Evolutionary conservation across 306 rosid genomes (phyloP).

Genomic region (Rosa multiflora): DNA sequence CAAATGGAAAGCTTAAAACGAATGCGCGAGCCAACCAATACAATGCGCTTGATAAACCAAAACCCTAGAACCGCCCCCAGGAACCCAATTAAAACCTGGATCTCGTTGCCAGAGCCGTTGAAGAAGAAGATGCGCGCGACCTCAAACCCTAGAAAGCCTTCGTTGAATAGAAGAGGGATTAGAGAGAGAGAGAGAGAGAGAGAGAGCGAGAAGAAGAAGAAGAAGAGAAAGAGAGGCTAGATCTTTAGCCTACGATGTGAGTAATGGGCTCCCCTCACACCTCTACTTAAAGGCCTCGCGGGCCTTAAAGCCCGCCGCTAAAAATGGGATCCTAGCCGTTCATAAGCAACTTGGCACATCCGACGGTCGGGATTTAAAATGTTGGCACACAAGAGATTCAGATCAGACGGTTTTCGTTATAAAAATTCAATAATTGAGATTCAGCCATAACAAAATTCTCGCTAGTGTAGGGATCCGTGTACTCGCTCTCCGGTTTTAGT

Average conservation of each 20-base stretch:
- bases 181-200: not conserved
- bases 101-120: slow-evolving; percentile 39
- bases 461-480: fast-evolving
- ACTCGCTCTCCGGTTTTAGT: not conserved
- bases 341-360: slow-evolving; percentile 20
- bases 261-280: slow-evolving; percentile 15
- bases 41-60: slow-evolving; percentile 21
- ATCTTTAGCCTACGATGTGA: slow-evolving; percentile 16
- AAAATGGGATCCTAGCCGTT: slow-evolving; percentile 36
- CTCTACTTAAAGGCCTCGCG: slow-evolving; percentile 50
- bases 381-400: slow-evolving; percentile 15
- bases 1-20: slow-evolving; percentile 29
- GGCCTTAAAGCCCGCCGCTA: slow-evolving; percentile 29
- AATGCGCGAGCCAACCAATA: slow-evolving; percentile 21
- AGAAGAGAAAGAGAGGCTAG: not conserved
- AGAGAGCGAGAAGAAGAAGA: not conserved
- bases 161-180: slow-evolving; percentile 30
- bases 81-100: slow-evolving; percentile 66
- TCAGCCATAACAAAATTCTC: fast-evolving
- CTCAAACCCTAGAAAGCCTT: slow-evolving; percentile 59
- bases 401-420: slow-evolving; percentile 31
- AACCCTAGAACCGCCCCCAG: slow-evolving; percentile 34
- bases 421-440: not conserved
- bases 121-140: not conserved
- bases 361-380: slow-evolving; percentile 20